Base-by-base conservation (phyloP, 495 filamentous ascomycete species). In the Aspergillus ostianus region DNA sequence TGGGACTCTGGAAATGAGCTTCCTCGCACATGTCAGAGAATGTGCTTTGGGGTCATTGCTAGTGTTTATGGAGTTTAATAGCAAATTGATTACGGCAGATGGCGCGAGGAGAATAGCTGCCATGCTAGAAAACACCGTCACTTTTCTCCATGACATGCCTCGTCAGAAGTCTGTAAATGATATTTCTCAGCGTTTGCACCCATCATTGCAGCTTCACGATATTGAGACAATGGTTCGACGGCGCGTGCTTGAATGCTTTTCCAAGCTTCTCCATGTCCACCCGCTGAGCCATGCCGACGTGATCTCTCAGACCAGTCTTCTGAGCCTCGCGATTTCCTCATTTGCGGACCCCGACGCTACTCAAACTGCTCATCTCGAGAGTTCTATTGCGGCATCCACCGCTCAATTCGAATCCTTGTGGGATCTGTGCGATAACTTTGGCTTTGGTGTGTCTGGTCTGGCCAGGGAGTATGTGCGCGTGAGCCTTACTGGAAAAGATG, bases 71-170 rank as follows among this genome's bases (percentile, higher is more conserved):
- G 86, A 96, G 64, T 97, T 90, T 81, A 98, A 99, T 70, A 90
- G 88, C 71, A 87, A 90, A 56, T 81, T 99, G 29, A 81, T 99
- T 59, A 98, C 94, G 0, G 86, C 90, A 4, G 94, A 99, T 73
- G 91, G 97, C 47, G 93, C 92, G n/a, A 94, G 91, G 72, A 83
- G 94, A 47, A 90, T 97, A 62, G 89, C 91, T 21, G 83, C 85
- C 0, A 94, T 98, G 92, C 80, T 99, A n/a, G 92, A 98, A 72
- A 96, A 95, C 65, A 96, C 93, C 0, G 89, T 90, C 3, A 85
- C 87, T 4, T 99, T 97, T 62, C 76, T 98, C 15, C 90, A 88
- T 70, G 87, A 87, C 50, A 74, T 98, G 7, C 92, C 93, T 0
- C 73, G 82, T 0, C 93, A 90, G 67, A 97, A 94, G 70, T 87